Conservation (phyloP, 2,329 filamentous ascomycete species). For the Didymella sp. region DNA sequence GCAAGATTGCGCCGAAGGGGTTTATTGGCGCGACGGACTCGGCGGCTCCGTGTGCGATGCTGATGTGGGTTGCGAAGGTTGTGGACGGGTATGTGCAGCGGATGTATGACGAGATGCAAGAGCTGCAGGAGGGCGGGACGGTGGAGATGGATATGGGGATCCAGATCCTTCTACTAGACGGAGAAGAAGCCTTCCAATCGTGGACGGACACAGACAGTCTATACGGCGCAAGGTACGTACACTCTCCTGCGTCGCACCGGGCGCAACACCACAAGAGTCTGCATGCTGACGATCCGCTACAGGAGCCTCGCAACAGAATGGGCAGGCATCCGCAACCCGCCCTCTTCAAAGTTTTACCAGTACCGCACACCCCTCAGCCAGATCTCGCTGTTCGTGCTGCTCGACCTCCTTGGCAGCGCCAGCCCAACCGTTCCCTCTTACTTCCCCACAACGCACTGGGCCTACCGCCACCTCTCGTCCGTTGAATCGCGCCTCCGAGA, state of each 20-base stretch:
- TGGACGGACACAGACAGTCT: slow-evolving; percentile 86
- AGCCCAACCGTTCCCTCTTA: slow-evolving; percentile 80
- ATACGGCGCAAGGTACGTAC: slow-evolving; percentile 78
- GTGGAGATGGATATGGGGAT: slow-evolving; percentile 81
- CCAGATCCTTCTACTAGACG: slow-evolving; percentile 89
- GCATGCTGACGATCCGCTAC: background rate
- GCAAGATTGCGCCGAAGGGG: slow-evolving; percentile 76
- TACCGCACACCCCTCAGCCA: slow-evolving; percentile 77
- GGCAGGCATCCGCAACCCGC: slow-evolving; percentile 73
- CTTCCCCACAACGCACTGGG: slow-evolving; percentile 92
- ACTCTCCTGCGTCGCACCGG: background rate
- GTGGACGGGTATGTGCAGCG: slow-evolving; percentile 79
- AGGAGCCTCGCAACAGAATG: slow-evolving; percentile 78
- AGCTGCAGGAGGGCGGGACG: slow-evolving; percentile 56
- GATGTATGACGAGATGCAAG: slow-evolving; percentile 80
- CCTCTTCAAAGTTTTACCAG: slow-evolving; percentile 66
- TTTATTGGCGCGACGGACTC: slow-evolving; percentile 96
- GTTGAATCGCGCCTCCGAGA: slow-evolving; percentile 77
- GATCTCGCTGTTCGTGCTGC: slow-evolving; percentile 88
- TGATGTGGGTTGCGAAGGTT: slow-evolving; percentile 83
- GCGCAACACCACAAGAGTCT: background rate
- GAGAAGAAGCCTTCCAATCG: slow-evolving; percentile 85
- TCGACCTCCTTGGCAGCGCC: slow-evolving; percentile 81
- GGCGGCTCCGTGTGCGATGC: slow-evolving; percentile 90
- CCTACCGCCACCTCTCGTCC: slow-evolving; percentile 77